Evolutionary conservation across 1,139 yeast species (phyloP), one percentile per base, ranked within the genome.

Genomic region (Lodderomyces margitis): DNA sequence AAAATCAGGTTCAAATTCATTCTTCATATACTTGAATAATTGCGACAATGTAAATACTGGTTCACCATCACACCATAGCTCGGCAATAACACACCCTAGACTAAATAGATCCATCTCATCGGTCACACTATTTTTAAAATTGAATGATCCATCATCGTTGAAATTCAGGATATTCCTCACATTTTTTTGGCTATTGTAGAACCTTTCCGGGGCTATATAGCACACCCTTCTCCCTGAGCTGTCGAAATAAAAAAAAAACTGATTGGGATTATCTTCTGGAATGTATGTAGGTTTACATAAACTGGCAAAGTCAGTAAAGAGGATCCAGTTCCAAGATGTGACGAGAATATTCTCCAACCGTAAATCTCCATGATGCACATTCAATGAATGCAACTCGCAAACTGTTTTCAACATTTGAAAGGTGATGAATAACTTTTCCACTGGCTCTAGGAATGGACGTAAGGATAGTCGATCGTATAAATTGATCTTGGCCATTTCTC

Each of bases 221-320:
- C 98, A 92, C 3, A 82, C 78, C 54, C 96, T 72, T 50, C 98
- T 70, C 56, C 80, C 88, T 2, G 95, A 86, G 3, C 92, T 86
- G 62, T 92, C 98, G 58, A 89, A 94, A 59, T 83, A 94, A 57
- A 91, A 92, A 1, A 95, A 81, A 55, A 86, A 92, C 51, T 86
- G 92, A n/a, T 92, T 87, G 0, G 98, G 98, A 56, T 94, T 92
- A 53, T 89, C 95, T 51, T 87, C 96, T 0, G 98, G 98, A 21
- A 94, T 65, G 53, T 74, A 83, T 0, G 81, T 82, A 0, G 99
- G 99, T 59, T 94, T 94, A 8, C 56, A 57, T 58, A 78, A 79
- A 2, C 81, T 73, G 2, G 96, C 85, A 64, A 92, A 91, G 62
- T 94, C 99, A 1, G 88, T 69, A 12, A 94, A 58, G 50, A 84